Base-by-base conservation (phyloP, 768 basidiomycete species). In the Rossbeevera mucosa region DNA sequence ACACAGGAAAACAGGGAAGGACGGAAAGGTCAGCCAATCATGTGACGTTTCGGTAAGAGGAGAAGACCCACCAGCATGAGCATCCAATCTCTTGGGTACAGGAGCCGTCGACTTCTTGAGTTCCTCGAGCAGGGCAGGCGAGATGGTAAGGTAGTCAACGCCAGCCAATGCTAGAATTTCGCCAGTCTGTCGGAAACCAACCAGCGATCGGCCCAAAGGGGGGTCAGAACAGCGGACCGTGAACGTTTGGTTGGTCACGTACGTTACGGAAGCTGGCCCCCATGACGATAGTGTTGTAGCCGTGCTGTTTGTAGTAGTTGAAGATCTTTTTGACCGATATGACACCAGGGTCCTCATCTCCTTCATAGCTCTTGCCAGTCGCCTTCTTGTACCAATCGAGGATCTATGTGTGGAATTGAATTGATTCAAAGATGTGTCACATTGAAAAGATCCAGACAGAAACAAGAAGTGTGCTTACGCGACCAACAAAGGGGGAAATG, bases 231-330 rank as follows among this genome's bases (percentile, higher is more conserved):
- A 48, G 49, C 26, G 21, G 25, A 38, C 14, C 51, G 24, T 28
- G 21, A 49, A 14, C 20, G 25, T 38, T 26, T 33, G 12, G 21
- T 30, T 11, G 44, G 47, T 16, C 3, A 76, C 88, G 52, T 61
- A 94, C 86, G 79, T 97, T 98, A 69, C 96, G 90, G 94, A 99
- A 97, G 28, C 93, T 95, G 54, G 96, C 96, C 68, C 95, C 96
- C 96, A 98, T 97, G 71, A 98, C 95, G 73, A 99, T 97, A 62
- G 96, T 99, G 66, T 94, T 91, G 83, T 99, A 98, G 54, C 82
- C 80, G 75, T 98, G 83, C 70, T 96, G 94, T 81, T 97, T 98
- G 84, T 99, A 99, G 74, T 94, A 98, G 80, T 95, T 91, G 85
- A 87, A 99, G 78, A 99, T 99, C 74, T 81, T 88, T 78, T 91